Conservation (phyloP, 306 rosid genomes). For the Rubus idaeus region DNA sequence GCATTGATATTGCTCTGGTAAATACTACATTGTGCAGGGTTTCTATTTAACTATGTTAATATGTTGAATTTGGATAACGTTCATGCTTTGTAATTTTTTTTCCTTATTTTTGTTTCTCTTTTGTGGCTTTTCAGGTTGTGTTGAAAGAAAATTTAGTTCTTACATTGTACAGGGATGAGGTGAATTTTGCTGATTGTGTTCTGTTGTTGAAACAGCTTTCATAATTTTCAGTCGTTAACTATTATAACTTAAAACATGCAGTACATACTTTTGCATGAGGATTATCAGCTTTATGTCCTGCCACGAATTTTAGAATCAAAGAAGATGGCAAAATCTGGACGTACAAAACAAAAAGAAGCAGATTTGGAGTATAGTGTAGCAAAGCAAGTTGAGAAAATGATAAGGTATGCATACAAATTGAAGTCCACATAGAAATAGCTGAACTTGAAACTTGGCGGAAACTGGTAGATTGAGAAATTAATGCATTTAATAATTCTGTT, state of each 20-base stretch:
- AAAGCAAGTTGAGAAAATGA: slow-evolving; percentile 99
- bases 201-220: slow-evolving; percentile 2
- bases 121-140: slow-evolving; percentile 59
- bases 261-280: slow-evolving; percentile 89
- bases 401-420: slow-evolving; percentile 53
- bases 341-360: slow-evolving; percentile 94
- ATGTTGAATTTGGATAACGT: slow-evolving; percentile 18
- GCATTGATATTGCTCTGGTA: slow-evolving; percentile 99
- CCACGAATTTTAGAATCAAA: slow-evolving; percentile 95
- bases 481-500: not conserved
- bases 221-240: slow-evolving; percentile 21
- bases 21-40: slow-evolving; percentile 23
- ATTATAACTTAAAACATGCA: slow-evolving; percentile 39
- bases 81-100: slow-evolving; percentile 8
- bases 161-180: slow-evolving; percentile 94
- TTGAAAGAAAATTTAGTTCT: slow-evolving; percentile 91
- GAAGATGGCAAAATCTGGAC: slow-evolving; percentile 99
- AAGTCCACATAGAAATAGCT: not conserved
- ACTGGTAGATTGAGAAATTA: not conserved
- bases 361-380: slow-evolving; percentile 97
- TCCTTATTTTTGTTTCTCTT: slow-evolving; percentile 16
- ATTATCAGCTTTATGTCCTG: slow-evolving; percentile 83
- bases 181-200: slow-evolving; percentile 26
- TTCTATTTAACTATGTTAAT: slow-evolving; percentile 17
- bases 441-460: slow-evolving; percentile 5